Evolutionary conservation across 345 rosid species (phyloP).

Genomic region (Arabidopsis thaliana): TAIR10.1 NC_003074.8:15223501-15224000

Average conservation of each 20-base stretch:
- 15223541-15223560: conserved; percentile 26
- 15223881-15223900: no score
- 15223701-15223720: conserved; percentile 86
- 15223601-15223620: conserved; percentile 56
- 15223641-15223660: conserved; percentile 58
- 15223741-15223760: conserved; percentile 76
- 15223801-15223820: not conserved
- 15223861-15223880: no score
- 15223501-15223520: conserved; percentile 43
- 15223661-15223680: conserved; percentile 78
- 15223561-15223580: conserved; percentile 44
- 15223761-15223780: conserved; percentile 7
- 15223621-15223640: conserved; percentile 58
- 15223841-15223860: not conserved
- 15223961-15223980: not conserved
- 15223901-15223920: no score
- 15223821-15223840: not conserved
- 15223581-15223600: conserved; percentile 61
- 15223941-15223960: not conserved
- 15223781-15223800: no score
- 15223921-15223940: no score
- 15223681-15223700: conserved; percentile 75
- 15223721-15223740: conserved; percentile 68
- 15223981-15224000: not conserved
- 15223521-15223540: not conserved